A percentile compares a stretch with the other conserved stretches of the same genome.
phyloP scores from a whole-genome alignment of 1,284 basidiomycete genomes.

The Testicularia cyperi region DNA sequence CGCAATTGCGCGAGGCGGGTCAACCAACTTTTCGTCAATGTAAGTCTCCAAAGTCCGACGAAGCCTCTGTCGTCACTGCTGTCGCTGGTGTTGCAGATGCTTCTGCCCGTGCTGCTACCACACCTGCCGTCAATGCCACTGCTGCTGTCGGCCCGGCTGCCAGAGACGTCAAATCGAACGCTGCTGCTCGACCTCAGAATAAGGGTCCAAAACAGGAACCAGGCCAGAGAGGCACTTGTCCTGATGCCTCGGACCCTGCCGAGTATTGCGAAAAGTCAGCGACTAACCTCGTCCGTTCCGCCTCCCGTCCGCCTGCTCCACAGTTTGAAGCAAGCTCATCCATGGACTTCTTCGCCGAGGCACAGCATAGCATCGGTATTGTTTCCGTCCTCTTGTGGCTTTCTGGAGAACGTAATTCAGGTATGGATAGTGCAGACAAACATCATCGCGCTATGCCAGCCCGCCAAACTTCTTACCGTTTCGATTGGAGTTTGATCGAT shows the following conservation, averaged over 20 bases:
- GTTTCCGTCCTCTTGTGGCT: slow-evolving; percentile 29
- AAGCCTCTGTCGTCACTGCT: too few species aligned
- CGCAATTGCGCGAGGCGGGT: slow-evolving; percentile 5
- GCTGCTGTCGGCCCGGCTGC: slow-evolving; percentile 6
- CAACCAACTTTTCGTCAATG: slow-evolving; percentile 7
- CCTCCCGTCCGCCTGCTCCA: neutral
- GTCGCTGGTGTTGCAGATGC: slow-evolving; percentile 1
- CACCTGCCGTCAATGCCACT: slow-evolving; percentile 1
- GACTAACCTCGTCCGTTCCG: neutral
- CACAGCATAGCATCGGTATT: slow-evolving; percentile 20
- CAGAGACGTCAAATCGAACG: slow-evolving; percentile 3
- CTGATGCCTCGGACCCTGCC: neutral
- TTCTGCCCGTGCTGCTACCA: slow-evolving; percentile 3
- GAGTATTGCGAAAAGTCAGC: neutral
- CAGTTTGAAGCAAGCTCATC: too few species aligned
- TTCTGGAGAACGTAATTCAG: too few species aligned
- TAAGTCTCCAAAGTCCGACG: slow-evolving; percentile 9
- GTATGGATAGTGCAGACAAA: too few species aligned
- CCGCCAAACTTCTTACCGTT: too few species aligned
- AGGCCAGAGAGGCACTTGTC: too few species aligned
- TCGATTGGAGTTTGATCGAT: too few species aligned
- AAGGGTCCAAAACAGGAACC: too few species aligned
- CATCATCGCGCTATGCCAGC: too few species aligned
- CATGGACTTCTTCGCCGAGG: slow-evolving; percentile 35
- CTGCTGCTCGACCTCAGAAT: too few species aligned